Evolutionary conservation across 2,329 filamentous ascomycete genomes (phyloP), one percentile per base, ranked within the genome.

Genomic region (Alternaria longipes): DNA sequence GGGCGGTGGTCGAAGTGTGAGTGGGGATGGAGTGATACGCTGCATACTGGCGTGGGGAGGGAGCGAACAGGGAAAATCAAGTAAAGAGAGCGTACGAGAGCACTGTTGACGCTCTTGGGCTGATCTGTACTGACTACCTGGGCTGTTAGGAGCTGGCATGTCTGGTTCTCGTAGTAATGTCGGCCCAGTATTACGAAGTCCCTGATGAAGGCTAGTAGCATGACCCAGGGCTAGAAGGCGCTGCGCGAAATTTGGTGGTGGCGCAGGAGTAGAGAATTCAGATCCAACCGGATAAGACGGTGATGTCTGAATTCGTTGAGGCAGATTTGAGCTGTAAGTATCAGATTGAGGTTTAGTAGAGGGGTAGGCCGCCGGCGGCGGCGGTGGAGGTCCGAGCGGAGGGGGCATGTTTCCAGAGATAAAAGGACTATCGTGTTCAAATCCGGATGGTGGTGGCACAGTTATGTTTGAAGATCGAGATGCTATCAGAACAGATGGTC

Each of bases 21-120:
- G 55, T 5, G 66, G 60, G 5, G 60, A 42, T 3, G 70, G 62
- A 3, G 62, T 61, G 16, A 60, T 62, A 38, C 70, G 68, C 32
- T 63, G 50, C 5, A 73, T 68, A n/a, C 64, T 24, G 8, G 53
- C 16, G 6, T 41, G 47, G 7, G 49, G 60, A 7, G 55, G 56
- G 8, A 28, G 11, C 18, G 14, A 34, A 1, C 63, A 32, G 18
- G 55, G 34, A 41, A 18, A 14, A 14, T 14, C 26, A 3, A 18
- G 38, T 18, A 42, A 30, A 14, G 18, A 34, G 24, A 38, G 20
- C 3, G 11, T 32, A 51, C 4, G 14, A 28, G 16, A 22, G 14
- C 12, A n/a, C 12, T 38, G 47, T 30, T 53, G 47, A 18, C 20
- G 46, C 28, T 56, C 40, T 8, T 30, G 30, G 12, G 8, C 8